These are phyloP conservation scores for Darksidea phi DNA, from an alignment of 495 filamentous ascomycete species.

Conservation along the genomic window DNA sequence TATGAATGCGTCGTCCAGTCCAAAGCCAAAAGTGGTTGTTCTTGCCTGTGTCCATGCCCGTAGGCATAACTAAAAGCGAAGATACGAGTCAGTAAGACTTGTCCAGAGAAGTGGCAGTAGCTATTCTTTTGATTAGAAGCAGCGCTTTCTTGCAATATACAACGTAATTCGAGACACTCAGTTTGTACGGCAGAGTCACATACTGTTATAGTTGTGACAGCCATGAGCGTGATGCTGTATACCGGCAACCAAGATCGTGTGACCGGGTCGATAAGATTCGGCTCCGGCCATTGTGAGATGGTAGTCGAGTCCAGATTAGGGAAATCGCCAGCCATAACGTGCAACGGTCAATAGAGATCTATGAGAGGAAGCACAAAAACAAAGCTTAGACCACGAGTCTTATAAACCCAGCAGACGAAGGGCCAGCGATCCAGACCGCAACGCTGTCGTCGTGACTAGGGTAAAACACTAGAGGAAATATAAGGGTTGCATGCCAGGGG, in stretches of 20 bases:
- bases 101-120: no score
- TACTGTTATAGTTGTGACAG: slow-evolving; percentile 7
- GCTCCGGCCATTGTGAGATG: slow-evolving; percentile 24
- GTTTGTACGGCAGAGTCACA: neutral
- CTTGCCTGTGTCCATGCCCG: slow-evolving; percentile 14
- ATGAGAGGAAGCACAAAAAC: neutral
- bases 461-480: neutral
- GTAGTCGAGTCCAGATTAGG: slow-evolving; percentile 7
- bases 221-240: slow-evolving; percentile 10
- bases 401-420: neutral
- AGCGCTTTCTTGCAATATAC: no score
- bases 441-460: neutral
- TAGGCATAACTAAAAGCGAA: neutral
- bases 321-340: slow-evolving; percentile 27
- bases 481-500: neutral
- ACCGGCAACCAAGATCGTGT: slow-evolving; percentile 25
- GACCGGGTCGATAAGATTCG: slow-evolving; percentile 4
- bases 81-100: no score
- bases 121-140: no score
- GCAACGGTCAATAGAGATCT: slow-evolving; percentile 1
- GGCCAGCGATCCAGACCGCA: neutral
- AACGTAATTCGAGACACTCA: no score
- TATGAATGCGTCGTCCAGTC: slow-evolving; percentile 21
- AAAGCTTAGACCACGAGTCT: neutral
- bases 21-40: slow-evolving; percentile 1